Evolutionary conservation across 768 basidiomycete genomes (phyloP), one percentile per base, ranked within the genome.

Genomic region (Crassisporium funariophilum): DNA sequence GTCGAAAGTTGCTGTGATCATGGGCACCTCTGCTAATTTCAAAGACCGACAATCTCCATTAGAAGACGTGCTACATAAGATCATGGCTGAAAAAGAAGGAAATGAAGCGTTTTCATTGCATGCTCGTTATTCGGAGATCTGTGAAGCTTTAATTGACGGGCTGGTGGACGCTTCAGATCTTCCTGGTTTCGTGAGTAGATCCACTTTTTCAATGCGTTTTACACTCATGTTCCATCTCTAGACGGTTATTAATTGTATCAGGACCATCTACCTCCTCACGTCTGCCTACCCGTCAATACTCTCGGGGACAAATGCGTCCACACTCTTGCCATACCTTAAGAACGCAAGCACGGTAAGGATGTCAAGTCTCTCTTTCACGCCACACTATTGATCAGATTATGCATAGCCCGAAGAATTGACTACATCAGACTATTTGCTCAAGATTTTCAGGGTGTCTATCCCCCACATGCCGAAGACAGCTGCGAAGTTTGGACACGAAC

Each of bases 401-500:
- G 42, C 13, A 6, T 56, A 95, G 92, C 37, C 75, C 3, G 95
- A 98, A 45, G 95, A 98, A 52, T 80, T 92, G 53, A 72, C 78
- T 0, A 88, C 87, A 4, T 84, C 86, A 1, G 95, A 98, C 61
- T 89, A 90, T 61, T 68, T 99, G 4, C 76, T 98, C 31, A 88
- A 88, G 53, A 90, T 95, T 33, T 98, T 97, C 71, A 78, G 89
- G 22, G 79, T 79, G 13, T 85, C 85, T 2, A 84, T 98, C 23
- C 91, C 91, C 2, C 78, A 84, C 52, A 88, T 95, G 86, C 92
- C 94, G 0, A 90, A 88, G 68, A 92, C 91, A 0, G 87, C 91
- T 0, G 77, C 80, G 10, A 93, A 88, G 55, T 98, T 98, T 60
- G 93, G 89, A 0, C 79, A 84, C 29, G 91, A 95, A 42, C 74